Percentiles rank a stretch among this genome's conserved stretches.
Conservation (phyloP, 768 basidiomycete genomes). For the Termitomyces heimii region DNA sequence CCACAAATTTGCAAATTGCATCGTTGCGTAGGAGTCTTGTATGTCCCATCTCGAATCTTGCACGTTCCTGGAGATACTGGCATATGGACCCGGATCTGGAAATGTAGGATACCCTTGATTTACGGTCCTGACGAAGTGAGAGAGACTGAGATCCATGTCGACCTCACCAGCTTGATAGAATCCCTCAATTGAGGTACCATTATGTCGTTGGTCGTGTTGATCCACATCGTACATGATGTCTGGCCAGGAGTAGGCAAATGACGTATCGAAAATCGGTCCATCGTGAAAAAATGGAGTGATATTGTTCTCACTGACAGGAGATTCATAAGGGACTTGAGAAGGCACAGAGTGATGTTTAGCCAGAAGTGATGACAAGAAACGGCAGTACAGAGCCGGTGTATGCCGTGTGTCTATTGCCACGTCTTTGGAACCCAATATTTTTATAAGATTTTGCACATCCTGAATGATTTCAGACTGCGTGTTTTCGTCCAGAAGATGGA, state of each 20-base stretch:
- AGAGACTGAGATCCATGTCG: slow-evolving; percentile 44
- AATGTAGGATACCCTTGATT: slow-evolving; percentile 11
- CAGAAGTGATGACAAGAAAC: slow-evolving; percentile 47
- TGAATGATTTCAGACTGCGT: slow-evolving; percentile 35
- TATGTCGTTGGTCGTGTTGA: neutral
- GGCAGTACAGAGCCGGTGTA: slow-evolving; percentile 51
- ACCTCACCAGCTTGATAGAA: slow-evolving; percentile 15
- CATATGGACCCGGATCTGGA: slow-evolving; percentile 5
- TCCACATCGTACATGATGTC: slow-evolving; percentile 23
- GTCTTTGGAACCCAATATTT: slow-evolving; percentile 38
- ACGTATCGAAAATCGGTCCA: slow-evolving; percentile 19
- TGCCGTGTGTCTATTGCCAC: slow-evolving; percentile 52
- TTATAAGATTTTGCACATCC: slow-evolving; percentile 37
- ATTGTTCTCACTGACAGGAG: slow-evolving; percentile 7
- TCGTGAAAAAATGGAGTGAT: slow-evolving; percentile 17
- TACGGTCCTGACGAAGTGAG: slow-evolving; percentile 38
- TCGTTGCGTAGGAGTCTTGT: neutral
- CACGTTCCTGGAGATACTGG: neutral
- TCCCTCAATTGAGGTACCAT: neutral
- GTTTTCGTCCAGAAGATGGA: slow-evolving; percentile 32
- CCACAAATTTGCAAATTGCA: slow-evolving; percentile 12
- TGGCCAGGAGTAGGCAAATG: slow-evolving; percentile 36
- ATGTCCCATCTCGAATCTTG: slow-evolving; percentile 7
- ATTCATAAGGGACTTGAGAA: neutral
- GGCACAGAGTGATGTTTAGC: slow-evolving; percentile 24